Conservation (phyloP, 768 basidiomycete species). For the Kwoniella botswanensis region DNA sequence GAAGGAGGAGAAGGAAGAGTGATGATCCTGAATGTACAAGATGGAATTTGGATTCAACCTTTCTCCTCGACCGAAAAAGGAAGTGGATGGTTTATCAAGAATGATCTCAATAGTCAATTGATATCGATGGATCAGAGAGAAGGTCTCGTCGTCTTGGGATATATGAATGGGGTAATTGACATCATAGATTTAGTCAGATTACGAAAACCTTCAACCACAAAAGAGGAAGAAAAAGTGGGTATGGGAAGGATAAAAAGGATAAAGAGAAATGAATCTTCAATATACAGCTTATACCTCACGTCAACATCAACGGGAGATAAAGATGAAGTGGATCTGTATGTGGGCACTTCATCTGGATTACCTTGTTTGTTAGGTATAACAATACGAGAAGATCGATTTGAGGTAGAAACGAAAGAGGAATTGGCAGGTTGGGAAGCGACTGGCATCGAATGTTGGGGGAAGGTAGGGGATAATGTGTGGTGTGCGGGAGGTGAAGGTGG, state of each 20-base stretch:
- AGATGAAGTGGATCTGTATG: conserved; percentile 33
- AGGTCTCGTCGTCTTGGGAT: conserved; percentile 67
- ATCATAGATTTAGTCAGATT: conserved; percentile 67
- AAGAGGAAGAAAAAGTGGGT: neutral
- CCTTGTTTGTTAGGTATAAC: conserved; percentile 41
- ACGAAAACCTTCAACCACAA: conserved; percentile 3
- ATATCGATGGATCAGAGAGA: conserved; percentile 63
- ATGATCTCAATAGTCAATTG: conserved; percentile 49
- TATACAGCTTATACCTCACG: conserved; percentile 28
- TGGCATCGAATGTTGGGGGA: conserved; percentile 42
- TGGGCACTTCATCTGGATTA: conserved; percentile 51
- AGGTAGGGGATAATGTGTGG: conserved; percentile 42
- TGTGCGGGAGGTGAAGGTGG: conserved; percentile 56
- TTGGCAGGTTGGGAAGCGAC: conserved; percentile 56
- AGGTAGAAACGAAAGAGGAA: conserved; percentile 43
- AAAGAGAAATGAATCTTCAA: conserved; percentile 45
- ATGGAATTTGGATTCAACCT: conserved; percentile 18
- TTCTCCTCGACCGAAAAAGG: conserved; percentile 3
- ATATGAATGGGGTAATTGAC: conserved; percentile 64
- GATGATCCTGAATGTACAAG: conserved; percentile 30
- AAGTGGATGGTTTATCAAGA: conserved; percentile 8
- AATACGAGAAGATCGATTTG: conserved; percentile 17
- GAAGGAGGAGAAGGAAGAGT: conserved; percentile 14
- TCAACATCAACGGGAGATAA: neutral
- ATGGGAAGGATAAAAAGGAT: conserved; percentile 24